Percentiles rank a stretch among this genome's conserved stretches.
phyloP scores from a whole-genome alignment of 768 basidiomycete genomes.

The Pholiota microspora region DNA sequence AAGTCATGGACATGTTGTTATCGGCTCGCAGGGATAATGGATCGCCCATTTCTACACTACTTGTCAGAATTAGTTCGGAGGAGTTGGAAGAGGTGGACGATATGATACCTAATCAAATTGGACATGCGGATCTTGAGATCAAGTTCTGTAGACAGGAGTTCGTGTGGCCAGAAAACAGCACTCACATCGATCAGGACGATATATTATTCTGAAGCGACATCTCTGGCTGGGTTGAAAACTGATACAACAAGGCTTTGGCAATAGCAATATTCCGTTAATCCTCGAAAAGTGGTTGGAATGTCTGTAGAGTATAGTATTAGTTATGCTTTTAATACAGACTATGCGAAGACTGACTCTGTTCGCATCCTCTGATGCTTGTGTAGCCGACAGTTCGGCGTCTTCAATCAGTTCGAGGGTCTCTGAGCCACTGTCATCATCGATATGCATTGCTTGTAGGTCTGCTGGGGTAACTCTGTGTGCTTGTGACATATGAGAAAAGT shows the following conservation, averaged over 20 bases:
- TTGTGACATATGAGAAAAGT: constrained; percentile 34
- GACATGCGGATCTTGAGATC: constrained; percentile 14
- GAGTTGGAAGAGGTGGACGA: constrained; percentile 7
- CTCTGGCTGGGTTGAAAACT: background rate
- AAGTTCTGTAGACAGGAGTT: constrained; percentile 23
- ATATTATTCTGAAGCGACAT: constrained; percentile 22
- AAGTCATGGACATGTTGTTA: constrained; percentile 24
- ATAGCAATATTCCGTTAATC: constrained; percentile 30
- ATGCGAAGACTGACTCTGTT: constrained; percentile 27
- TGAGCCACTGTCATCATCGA: constrained; percentile 14
- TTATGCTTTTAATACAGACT: background rate
- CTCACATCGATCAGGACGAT: constrained; percentile 30
- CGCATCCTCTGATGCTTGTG: constrained; percentile 32
- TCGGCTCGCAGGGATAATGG: constrained; percentile 21
- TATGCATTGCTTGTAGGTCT: constrained; percentile 5
- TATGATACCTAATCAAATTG: background rate
- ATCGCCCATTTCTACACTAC: constrained; percentile 27
- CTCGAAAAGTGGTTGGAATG: constrained; percentile 51
- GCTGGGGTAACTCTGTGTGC: constrained; percentile 5
- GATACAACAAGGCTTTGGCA: background rate
- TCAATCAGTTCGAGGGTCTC: constrained; percentile 37
- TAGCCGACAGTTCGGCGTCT: constrained; percentile 36
- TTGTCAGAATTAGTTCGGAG: constrained; percentile 25
- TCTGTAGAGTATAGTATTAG: constrained; percentile 20
- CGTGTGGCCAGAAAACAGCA: constrained; percentile 29